These are phyloP conservation scores for Trichoderma breve DNA, from an alignment of 2,329 filamentous ascomycete species.

Conservation along the genomic window DNA sequence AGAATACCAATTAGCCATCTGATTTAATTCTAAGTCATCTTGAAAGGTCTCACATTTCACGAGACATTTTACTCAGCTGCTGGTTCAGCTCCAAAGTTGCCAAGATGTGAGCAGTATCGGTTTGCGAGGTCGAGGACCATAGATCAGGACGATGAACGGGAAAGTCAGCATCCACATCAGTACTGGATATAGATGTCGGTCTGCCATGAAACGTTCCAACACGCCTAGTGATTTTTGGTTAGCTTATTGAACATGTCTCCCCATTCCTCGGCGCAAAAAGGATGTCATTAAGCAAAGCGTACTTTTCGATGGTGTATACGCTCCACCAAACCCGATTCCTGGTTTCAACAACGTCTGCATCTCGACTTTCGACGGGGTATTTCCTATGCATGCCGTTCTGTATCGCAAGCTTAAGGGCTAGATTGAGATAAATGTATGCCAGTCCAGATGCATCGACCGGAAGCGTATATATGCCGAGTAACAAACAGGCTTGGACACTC, in stretches of 20 bases:
- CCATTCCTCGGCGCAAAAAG: background rate
- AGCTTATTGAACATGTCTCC: slow-evolving; percentile 22
- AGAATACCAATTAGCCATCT: background rate
- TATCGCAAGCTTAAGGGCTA: slow-evolving; percentile 56
- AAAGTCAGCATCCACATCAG: slow-evolving; percentile 53
- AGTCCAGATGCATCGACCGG: slow-evolving; percentile 56
- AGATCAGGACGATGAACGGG: slow-evolving; percentile 47
- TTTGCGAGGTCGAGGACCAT: slow-evolving; percentile 39
- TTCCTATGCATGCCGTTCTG: slow-evolving; percentile 60
- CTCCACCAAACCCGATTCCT: slow-evolving; percentile 59
- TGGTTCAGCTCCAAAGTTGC: slow-evolving; percentile 41
- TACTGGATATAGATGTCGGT: slow-evolving; percentile 51
- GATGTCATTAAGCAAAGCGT: slow-evolving; percentile 21
- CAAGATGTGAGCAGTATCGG: slow-evolving; percentile 47
- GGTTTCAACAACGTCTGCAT: slow-evolving; percentile 48
- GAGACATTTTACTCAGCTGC: slow-evolving; percentile 35
- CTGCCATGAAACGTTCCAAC: slow-evolving; percentile 57
- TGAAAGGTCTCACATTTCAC: slow-evolving; percentile 38
- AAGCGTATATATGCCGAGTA: slow-evolving; percentile 55
- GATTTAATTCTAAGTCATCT: too few species aligned
- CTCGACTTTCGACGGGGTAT: slow-evolving; percentile 46
- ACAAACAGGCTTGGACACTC: slow-evolving; percentile 56
- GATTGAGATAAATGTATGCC: slow-evolving; percentile 55
- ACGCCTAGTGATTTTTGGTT: slow-evolving; percentile 36
- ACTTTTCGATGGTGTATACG: slow-evolving; percentile 56